A percentile compares a stretch with the other conserved stretches of the same genome.
Evolutionary conservation across 192 early-diverging fungal genomes (phyloP).

Genomic region (Rhizophagus sp.): DNA sequence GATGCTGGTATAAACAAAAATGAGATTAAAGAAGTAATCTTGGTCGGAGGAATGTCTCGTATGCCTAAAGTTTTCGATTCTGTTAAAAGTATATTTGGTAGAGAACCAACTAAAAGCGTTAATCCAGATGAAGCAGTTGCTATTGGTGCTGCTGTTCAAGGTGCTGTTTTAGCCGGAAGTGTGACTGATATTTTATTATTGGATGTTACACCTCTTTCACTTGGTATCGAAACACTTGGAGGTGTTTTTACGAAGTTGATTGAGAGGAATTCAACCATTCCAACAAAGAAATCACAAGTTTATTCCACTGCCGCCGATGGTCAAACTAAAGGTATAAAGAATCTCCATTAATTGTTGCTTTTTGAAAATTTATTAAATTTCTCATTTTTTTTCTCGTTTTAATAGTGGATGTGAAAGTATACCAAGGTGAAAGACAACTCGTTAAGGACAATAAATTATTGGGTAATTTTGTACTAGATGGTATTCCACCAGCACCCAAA

Average conservation of each 20-base stretch:
- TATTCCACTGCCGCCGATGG: conserved; percentile 99
- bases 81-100: conserved; percentile 86
- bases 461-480: conserved; percentile 94
- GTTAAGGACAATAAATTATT: conserved; percentile 97
- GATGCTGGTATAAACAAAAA: conserved; percentile 82
- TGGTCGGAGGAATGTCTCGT: conserved; percentile 98
- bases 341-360: neutral
- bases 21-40: conserved; percentile 93
- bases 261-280: conserved; percentile 97
- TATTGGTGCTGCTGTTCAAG: conserved; percentile 97
- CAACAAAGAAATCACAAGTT: conserved; percentile 98
- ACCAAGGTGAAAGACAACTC: conserved; percentile 98
- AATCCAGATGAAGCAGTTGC: conserved; percentile 99
- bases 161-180: conserved; percentile 93
- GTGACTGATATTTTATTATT: conserved; percentile 96
- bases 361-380: neutral
- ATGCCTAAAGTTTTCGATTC: conserved; percentile 96
- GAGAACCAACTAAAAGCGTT: conserved; percentile 91
- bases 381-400: neutral
- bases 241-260: conserved; percentile 98
- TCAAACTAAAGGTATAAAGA: conserved; percentile 68
- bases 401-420: conserved; percentile 91
- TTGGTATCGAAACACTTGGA: conserved; percentile 98
- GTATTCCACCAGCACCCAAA: conserved; percentile 93
- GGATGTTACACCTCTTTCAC: conserved; percentile 96